Conservation (phyloP, 805 yeast species). For the Candida sphagnicola region DNA sequence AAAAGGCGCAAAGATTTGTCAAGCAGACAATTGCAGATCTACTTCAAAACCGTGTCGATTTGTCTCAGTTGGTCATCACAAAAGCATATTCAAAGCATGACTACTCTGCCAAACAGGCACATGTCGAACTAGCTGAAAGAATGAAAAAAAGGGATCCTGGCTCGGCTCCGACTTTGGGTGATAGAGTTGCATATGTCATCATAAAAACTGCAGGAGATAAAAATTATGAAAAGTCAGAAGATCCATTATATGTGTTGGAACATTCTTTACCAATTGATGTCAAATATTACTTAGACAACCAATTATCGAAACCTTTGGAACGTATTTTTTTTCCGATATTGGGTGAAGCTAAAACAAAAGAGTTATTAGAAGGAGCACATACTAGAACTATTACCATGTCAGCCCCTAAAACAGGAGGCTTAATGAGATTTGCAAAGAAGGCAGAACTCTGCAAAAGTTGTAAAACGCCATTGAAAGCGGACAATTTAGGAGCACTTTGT, state of each 20-base stretch:
- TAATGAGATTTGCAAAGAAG: constrained; percentile 88
- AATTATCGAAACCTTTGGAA: constrained; percentile 84
- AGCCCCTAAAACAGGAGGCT: constrained; percentile 78
- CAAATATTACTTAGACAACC: constrained; percentile 89
- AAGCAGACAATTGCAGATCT: constrained; percentile 86
- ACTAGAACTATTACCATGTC: constrained; percentile 72
- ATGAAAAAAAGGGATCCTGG: constrained; percentile 97
- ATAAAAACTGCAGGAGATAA: constrained; percentile 75
- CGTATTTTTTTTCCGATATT: constrained; percentile 94
- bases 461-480: constrained; percentile 65
- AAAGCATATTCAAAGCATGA: constrained; percentile 87
- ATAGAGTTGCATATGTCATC: constrained; percentile 96
- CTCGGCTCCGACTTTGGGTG: constrained; percentile 95
- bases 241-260: constrained; percentile 89
- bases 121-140: constrained; percentile 91
- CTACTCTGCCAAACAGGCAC: constrained; percentile 96
- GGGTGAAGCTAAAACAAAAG: constrained; percentile 80
- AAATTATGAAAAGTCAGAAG: constrained; percentile 94
- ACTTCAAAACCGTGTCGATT: constrained; percentile 85
- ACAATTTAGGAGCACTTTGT: constrained; percentile 72
- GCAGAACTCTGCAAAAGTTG: constrained; percentile 88
- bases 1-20: constrained; percentile 79
- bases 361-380: constrained; percentile 77
- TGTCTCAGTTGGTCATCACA: constrained; percentile 90
- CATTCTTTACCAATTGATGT: constrained; percentile 92